Base-by-base conservation (phyloP, 2,329 filamentous ascomycete species). In the Botrytis byssoidea region DNA sequence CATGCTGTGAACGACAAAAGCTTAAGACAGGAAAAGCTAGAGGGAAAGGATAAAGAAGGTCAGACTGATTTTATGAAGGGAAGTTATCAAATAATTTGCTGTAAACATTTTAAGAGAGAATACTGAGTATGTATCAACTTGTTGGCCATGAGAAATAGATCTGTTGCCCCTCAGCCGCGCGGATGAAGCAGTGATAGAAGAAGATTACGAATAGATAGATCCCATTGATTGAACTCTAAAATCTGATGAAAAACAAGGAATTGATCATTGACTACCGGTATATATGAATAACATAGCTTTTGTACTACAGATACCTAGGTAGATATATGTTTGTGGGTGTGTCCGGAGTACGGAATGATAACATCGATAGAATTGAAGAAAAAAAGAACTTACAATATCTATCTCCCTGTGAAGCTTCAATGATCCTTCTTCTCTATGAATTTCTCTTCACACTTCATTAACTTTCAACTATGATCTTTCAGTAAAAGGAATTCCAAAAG, bases 1-100 rank as follows among this genome's bases (percentile, higher is more conserved):
- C 78, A 80, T 80, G 46, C 7, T 70, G 44, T 32, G 69, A 55
- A 37, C 37, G 57, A 25, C n/a, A 73, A 59, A 42, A 44, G 29
- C 37, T 37, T 10, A 32, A 55, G 44, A 25, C 29, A 71, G 61
- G 65, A 72, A 37, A 64, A 55, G 32, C 66, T 73, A 71, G 46
- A 63, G 14, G 61, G 20, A 70, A 29, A n/a, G 29, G 60, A 40
- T 2, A n/a, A 20, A 69, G 40, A 61, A 25, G 14, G 68, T 70
- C 55, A 70, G 51, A 46, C 10, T 57, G 37, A n/a, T 57, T 32
- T 6, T 10, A 57, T 20, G n/a, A 14, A 29, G n/a, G 10, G 40
- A 16, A 42, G 37, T 3, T 32, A 29, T 42, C 16, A 25, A 55
- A 29, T 29, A 5, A 32, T 32, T 20, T 68, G 40, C 3, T 22